Percentiles rank a stretch among this genome's conserved stretches.
Conservation (phyloP, 306 rosid species). For the Begonia masoniana region DNA sequence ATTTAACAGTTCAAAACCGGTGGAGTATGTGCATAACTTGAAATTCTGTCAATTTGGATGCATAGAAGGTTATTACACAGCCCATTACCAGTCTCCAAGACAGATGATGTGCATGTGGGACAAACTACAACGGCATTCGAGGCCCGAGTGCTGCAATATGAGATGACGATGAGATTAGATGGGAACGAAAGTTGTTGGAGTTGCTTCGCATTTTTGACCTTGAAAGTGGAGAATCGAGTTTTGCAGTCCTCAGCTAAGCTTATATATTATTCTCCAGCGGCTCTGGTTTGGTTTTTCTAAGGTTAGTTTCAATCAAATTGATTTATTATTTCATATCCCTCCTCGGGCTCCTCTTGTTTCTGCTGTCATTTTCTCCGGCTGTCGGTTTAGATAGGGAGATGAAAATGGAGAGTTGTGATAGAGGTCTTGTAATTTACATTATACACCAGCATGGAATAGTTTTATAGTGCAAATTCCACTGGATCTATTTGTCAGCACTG, state of each 20-base stretch:
- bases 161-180: slow-evolving; percentile 20
- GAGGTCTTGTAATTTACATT: too few species aligned
- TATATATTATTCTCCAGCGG: neutral
- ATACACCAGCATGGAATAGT: too few species aligned
- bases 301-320: too few species aligned
- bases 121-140: slow-evolving; percentile 26
- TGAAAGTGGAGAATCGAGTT: neutral
- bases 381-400: too few species aligned
- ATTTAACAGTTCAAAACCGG: slow-evolving; percentile 40
- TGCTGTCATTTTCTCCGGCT: too few species aligned
- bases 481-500: too few species aligned
- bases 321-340: too few species aligned
- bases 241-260: neutral
- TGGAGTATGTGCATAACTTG: slow-evolving; percentile 41
- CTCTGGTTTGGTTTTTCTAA: too few species aligned
- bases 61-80: slow-evolving; percentile 46
- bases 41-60: slow-evolving; percentile 59
- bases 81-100: slow-evolving; percentile 74
- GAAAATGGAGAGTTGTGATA: too few species aligned
- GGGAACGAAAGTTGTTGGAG: too few species aligned
- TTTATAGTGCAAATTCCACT: too few species aligned
- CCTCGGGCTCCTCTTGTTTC: too few species aligned
- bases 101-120: slow-evolving; percentile 63
- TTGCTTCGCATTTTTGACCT: neutral
- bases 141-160: slow-evolving; percentile 59